These are phyloP conservation scores for Phaeodactylum tricornutum DNA, from an alignment of 108 stramenopile species.

Conservation along the genomic window DNA sequence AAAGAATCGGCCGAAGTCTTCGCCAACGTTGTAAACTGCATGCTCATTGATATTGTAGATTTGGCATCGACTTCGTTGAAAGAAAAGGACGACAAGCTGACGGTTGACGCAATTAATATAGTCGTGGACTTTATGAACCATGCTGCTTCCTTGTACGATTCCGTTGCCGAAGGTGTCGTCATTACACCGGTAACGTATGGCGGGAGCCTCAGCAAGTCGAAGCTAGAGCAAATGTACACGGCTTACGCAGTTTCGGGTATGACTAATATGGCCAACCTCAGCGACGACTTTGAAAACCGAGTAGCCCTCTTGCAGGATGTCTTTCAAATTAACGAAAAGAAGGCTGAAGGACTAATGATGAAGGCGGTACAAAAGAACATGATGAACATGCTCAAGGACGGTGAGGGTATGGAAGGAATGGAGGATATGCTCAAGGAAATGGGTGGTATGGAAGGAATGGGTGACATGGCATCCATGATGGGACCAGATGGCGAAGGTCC, in stretches of 20 bases:
- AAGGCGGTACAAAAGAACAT: conserved; percentile 80
- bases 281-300: conserved; percentile 43
- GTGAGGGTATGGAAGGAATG: conserved; percentile 66
- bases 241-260: conserved; percentile 63
- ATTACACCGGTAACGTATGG: conserved; percentile 81
- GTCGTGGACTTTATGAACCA: conserved; percentile 84
- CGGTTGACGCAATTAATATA: conserved; percentile 63
- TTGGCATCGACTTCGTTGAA: conserved; percentile 70
- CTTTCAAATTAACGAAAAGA: conserved; percentile 67
- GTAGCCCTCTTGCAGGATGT: conserved; percentile 64
- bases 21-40: conserved; percentile 81
- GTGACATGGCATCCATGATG: conserved; percentile 31
- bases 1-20: conserved; percentile 72
- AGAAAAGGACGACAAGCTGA: conserved; percentile 55
- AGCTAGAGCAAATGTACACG: conserved; percentile 77
- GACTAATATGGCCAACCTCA: conserved; percentile 24
- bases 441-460: conserved; percentile 45
- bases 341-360: conserved; percentile 76
- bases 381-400: conserved; percentile 79
- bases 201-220: conserved; percentile 54
- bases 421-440: conserved; percentile 74
- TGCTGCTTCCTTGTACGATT: conserved; percentile 65
- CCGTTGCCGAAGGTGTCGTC: conserved; percentile 63
- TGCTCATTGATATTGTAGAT: conserved; percentile 85
- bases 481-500: conserved; percentile 38